Evolutionary conservation across 2,329 filamentous ascomycete species (phyloP).

Genomic region (Arthrinium puccinioides): DNA sequence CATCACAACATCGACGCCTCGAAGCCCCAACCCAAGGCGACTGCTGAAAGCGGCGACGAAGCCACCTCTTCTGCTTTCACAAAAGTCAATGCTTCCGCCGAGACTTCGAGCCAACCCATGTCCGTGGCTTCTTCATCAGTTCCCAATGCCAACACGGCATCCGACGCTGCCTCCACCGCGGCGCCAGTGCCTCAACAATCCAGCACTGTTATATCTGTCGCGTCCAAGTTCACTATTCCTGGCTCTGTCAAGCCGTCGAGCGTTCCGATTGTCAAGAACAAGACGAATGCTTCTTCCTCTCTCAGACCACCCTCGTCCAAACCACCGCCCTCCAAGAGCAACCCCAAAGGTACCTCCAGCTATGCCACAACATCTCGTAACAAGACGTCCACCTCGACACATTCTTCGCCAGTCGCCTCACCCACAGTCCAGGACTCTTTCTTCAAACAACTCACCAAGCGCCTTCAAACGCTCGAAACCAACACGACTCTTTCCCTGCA

Average conservation of each 20-base stretch:
- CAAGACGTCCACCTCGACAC: constrained; percentile 29
- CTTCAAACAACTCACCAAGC: constrained; percentile 94
- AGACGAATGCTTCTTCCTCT: constrained; percentile 17
- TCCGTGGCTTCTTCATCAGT: too few relatives aligned
- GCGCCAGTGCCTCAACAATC: too few relatives aligned
- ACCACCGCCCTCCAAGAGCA: constrained; percentile 13
- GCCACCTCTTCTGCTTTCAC: too few relatives aligned
- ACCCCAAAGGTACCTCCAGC: constrained; percentile 9
- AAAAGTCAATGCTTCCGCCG: too few relatives aligned
- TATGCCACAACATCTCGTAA: constrained; percentile 22
- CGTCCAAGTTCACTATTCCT: constrained; percentile 10
- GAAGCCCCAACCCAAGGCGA: background rate
- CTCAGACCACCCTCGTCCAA: constrained; percentile 20
- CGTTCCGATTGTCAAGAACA: constrained; percentile 13
- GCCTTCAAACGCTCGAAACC: constrained; percentile 80
- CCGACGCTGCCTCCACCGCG: too few relatives aligned
- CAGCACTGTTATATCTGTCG: too few relatives aligned
- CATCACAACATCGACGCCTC: background rate
- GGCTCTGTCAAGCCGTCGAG: constrained; percentile 9
- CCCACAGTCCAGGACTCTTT: constrained; percentile 95
- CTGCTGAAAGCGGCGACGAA: background rate
- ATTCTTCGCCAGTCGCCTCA: constrained; percentile 43
- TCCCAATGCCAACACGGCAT: too few relatives aligned
- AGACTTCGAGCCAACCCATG: too few relatives aligned
- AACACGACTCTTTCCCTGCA: constrained; percentile 90